phyloP scores from a whole-genome alignment of 257 asterid genomes.

The Cinchona pubescens region DNA sequence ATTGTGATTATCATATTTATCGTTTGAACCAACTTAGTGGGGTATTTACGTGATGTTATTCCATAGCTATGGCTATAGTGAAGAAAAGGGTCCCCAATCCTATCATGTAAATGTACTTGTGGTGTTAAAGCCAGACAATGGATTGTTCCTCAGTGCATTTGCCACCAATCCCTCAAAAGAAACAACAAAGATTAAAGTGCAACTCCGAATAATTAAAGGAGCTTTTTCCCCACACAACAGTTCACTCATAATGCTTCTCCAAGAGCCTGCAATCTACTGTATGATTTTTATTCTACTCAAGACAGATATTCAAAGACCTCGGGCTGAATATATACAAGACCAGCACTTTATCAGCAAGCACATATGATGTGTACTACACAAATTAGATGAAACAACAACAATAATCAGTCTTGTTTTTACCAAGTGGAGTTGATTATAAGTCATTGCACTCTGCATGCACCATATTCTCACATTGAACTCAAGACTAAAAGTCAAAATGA shows the following conservation, averaged over 20 bases:
- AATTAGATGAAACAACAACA: too few relatives aligned
- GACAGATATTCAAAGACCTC: background rate
- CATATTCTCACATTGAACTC: too few relatives aligned
- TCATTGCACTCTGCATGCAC: too few relatives aligned
- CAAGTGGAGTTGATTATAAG: too few relatives aligned
- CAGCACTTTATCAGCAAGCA: background rate
- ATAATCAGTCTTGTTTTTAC: too few relatives aligned
- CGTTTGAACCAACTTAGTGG: too few relatives aligned
- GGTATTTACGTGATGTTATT: too few relatives aligned
- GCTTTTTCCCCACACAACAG: conserved; percentile 14
- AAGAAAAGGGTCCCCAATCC: conserved; percentile 23
- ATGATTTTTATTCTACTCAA: background rate
- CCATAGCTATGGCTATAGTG: background rate
- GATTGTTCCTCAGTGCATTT: conserved; percentile 45
- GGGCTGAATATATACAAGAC: background rate
- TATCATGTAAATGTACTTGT: conserved; percentile 32
- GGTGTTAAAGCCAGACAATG: conserved; percentile 44
- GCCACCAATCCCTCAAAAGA: conserved; percentile 33
- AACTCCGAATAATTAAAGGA: conserved; percentile 7
- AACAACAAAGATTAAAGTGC: conserved; percentile 13
- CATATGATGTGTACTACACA: background rate
- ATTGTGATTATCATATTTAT: too few relatives aligned
- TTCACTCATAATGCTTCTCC: conserved; percentile 10
- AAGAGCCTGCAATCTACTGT: background rate
- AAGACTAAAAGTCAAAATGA: too few relatives aligned